A percentile compares a stretch with the other conserved stretches of the same genome.
These are phyloP conservation scores for Pseudogymnoascus pannorum DNA, from an alignment of 2,329 filamentous ascomycete genomes.

Conservation along the genomic window DNA sequence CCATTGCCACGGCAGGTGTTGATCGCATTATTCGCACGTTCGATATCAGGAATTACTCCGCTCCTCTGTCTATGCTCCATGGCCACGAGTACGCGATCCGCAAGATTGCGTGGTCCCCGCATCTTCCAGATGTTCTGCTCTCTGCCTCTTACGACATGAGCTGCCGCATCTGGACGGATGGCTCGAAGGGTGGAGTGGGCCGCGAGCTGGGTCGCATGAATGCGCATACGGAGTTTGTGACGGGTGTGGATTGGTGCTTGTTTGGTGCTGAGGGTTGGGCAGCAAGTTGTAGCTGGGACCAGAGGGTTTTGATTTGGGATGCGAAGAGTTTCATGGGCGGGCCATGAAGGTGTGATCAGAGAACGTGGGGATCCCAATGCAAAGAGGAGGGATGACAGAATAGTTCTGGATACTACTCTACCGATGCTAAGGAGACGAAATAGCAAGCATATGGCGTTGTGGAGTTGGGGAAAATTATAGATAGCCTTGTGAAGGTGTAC, in stretches of 20 bases:
- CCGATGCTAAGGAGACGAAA: neutral
- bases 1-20: conserved; percentile 83
- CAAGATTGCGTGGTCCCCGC: conserved; percentile 83
- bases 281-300: conserved; percentile 90
- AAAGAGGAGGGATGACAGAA: neutral
- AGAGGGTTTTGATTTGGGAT: conserved; percentile 87
- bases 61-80: conserved; percentile 63
- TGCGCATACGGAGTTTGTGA: conserved; percentile 89
- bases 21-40: conserved; percentile 84
- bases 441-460: conserved; percentile 5
- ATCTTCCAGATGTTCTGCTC: conserved; percentile 79
- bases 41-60: conserved; percentile 70
- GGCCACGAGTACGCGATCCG: conserved; percentile 91
- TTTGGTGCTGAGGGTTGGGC: conserved; percentile 96
- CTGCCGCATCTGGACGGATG: conserved; percentile 87
- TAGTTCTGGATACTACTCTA: neutral
- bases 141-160: conserved; percentile 98
- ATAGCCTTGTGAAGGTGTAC: neutral
- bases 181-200: conserved; percentile 37
- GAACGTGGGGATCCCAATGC: neutral
- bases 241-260: conserved; percentile 94
- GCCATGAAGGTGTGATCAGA: neutral
- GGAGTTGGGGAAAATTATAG: conserved; percentile 5
- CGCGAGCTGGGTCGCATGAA: conserved; percentile 64
- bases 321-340: conserved; percentile 56